phyloP scores from a whole-genome alignment of 176 grass and related monocot species.

The Oryza meyeriana region DNA sequence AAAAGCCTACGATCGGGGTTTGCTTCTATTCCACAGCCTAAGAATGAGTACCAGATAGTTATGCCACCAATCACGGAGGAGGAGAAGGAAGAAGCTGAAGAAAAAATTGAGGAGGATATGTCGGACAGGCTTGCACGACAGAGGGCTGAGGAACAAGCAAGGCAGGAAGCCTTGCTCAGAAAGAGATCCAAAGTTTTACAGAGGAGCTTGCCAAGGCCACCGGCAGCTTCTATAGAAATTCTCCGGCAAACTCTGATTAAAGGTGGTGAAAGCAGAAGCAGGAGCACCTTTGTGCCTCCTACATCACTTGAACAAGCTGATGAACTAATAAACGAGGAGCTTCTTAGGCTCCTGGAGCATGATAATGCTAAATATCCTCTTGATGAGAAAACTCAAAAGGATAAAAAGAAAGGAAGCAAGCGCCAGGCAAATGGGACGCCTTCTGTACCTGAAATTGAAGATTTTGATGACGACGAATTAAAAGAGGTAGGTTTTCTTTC shows the following conservation, averaged over 20 bases:
- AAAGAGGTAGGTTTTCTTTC: slow-evolving; percentile 51
- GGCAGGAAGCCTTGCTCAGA: slow-evolving; percentile 71
- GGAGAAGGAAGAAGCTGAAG: slow-evolving; percentile 66
- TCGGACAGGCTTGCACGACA: slow-evolving; percentile 68
- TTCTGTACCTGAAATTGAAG: slow-evolving; percentile 74
- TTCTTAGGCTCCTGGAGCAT: slow-evolving; percentile 69
- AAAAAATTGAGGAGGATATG: slow-evolving; percentile 90
- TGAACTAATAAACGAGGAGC: slow-evolving; percentile 73
- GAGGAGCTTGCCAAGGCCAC: slow-evolving; percentile 81
- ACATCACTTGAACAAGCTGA: slow-evolving; percentile 87
- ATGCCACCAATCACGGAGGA: slow-evolving; percentile 61
- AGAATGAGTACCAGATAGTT: slow-evolving; percentile 90
- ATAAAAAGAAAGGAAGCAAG: slow-evolving; percentile 72
- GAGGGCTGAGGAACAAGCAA: slow-evolving; percentile 68
- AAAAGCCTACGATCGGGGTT: slow-evolving; percentile 59
- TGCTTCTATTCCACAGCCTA: slow-evolving; percentile 71
- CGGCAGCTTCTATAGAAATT: slow-evolving; percentile 62
- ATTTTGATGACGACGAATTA: slow-evolving; percentile 65
- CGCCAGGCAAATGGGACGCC: slow-evolving; percentile 32
- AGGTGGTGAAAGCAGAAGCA: slow-evolving; percentile 66
- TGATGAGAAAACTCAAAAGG: slow-evolving; percentile 59
- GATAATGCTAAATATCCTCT: slow-evolving; percentile 93
- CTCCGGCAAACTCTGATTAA: slow-evolving; percentile 65
- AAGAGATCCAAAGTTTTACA: slow-evolving; percentile 97
- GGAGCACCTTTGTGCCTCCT: slow-evolving; percentile 79